Base-by-base conservation (phyloP, 2,329 filamentous ascomycete species). In the Diaporthe aspalathi region DNA sequence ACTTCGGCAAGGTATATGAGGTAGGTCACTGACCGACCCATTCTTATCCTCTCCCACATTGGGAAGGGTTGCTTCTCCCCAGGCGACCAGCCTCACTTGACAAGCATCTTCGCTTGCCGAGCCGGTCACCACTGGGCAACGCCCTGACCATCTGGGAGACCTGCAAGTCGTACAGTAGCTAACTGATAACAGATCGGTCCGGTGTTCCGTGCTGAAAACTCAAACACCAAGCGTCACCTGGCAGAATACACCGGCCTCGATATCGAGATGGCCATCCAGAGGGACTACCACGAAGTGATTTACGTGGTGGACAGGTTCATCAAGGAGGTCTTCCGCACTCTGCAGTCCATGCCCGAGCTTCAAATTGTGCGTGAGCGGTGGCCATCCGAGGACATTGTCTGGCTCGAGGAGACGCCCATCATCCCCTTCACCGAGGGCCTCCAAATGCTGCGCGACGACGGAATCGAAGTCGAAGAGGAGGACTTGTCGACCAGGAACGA, bases 241-340 rank as follows among this genome's bases (percentile, higher is more conserved):
- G 97, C 95, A 0, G 95, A 98, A 80, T 98, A 97, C 80, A 98
- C 94, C 5, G 95, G 95, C 69, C 86, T 98, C 38, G 95, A 98
- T 86, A 81, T 98, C 22, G 95, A 98, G 79, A 98, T 98, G 95
- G 88, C 91, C 3, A 94, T 98, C 74, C 92, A 94, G 63, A 90
- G 93, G 76, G 92, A 97, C 80, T 97, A 98, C 80, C 92, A 97
- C 77, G 95, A 98, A 81, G 93, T 95, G 65, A 88, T 98, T 40
- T 86, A 90, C 47, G 86, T 93, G 12, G 88, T 98, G 57, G 95
- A 98, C 78, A 86, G 87, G 17, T 91, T 93, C 72, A 90, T 98
- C 83, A 87, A 88, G 73, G 91, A 89, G 22, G 84, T 95, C 66
- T 94, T 95, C 79, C 84, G 87, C 70, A 88, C 88, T 54, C 91